phyloP scores from a whole-genome alignment of 345 rosid genomes.

The Populus euphratica region DNA sequence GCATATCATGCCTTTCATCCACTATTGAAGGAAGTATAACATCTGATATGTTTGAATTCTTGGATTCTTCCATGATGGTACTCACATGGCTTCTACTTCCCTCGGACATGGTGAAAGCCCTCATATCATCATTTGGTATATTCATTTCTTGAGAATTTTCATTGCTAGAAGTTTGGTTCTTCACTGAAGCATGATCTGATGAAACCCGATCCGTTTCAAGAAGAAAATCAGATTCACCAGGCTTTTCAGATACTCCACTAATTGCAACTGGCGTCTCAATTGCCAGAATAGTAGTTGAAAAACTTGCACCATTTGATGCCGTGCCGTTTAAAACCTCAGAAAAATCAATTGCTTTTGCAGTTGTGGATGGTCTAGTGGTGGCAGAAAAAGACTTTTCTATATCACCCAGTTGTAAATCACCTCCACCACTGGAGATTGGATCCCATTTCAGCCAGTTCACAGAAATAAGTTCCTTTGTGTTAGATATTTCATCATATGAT shows the following conservation, averaged over 20 bases:
- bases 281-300: constrained; percentile 13
- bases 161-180: constrained; percentile 8
- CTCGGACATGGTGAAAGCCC: constrained; percentile 12
- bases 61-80: constrained; percentile 15
- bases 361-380: constrained; percentile 3
- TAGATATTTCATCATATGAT: constrained; percentile 37
- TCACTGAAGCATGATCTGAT: constrained; percentile 11
- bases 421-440: constrained; percentile 81
- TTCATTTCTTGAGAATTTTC: constrained; percentile 9
- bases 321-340: constrained; percentile 37
- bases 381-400: constrained; percentile 48
- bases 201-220: constrained; percentile 19
- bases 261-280: constrained; percentile 20
- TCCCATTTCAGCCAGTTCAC: constrained; percentile 73
- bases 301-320: constrained; percentile 28
- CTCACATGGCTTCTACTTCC: constrained; percentile 19
- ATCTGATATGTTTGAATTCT: constrained; percentile 11
- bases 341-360: constrained; percentile 54
- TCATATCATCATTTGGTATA: constrained; percentile 12
- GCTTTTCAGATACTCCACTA: constrained; percentile 24
- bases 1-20: constrained; percentile 18
- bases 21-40: neutral
- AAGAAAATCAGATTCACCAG: constrained; percentile 7
- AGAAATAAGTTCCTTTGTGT: constrained; percentile 36
- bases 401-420: constrained; percentile 75